These are phyloP conservation scores for Phylloporus sp. DNA, from an alignment of 768 basidiomycete species.

Conservation along the genomic window DNA sequence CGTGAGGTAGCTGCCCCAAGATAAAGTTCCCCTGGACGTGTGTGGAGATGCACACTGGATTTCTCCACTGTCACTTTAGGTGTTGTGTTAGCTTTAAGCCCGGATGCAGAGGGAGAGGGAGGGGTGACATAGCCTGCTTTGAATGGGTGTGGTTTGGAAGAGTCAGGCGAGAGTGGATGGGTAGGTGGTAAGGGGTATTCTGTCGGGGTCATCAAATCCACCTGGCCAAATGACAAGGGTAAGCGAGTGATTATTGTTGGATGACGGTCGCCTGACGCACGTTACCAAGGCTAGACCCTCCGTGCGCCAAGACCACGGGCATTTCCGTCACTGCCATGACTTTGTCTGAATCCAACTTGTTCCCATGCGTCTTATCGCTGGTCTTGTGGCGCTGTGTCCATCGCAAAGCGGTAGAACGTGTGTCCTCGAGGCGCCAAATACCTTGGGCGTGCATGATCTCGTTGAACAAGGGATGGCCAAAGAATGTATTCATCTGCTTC, in stretches of 20 bases:
- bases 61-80: constrained; percentile 7
- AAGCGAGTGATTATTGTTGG: no score
- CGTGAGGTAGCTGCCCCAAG: no score
- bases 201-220: constrained; percentile 31
- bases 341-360: no score
- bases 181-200: no score
- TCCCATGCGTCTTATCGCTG: neutral
- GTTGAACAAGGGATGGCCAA: constrained; percentile 43
- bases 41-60: constrained; percentile 29
- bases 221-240: no score
- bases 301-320: constrained; percentile 1
- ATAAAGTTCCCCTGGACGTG: constrained; percentile 41
- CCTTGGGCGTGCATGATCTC: no score
- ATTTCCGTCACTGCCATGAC: neutral
- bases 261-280: no score
- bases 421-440: no score
- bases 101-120: neutral
- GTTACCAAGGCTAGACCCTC: no score
- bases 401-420: constrained; percentile 13
- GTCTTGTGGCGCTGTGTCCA: constrained; percentile 18
- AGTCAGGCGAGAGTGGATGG: constrained; percentile 17
- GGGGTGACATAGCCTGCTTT: constrained; percentile 2
- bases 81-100: no score
- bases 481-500: constrained; percentile 30
- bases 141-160: constrained; percentile 8